phyloP scores from a whole-genome alignment of 305 asterid species.

The Fraxinus xanthoxyloides region DNA sequence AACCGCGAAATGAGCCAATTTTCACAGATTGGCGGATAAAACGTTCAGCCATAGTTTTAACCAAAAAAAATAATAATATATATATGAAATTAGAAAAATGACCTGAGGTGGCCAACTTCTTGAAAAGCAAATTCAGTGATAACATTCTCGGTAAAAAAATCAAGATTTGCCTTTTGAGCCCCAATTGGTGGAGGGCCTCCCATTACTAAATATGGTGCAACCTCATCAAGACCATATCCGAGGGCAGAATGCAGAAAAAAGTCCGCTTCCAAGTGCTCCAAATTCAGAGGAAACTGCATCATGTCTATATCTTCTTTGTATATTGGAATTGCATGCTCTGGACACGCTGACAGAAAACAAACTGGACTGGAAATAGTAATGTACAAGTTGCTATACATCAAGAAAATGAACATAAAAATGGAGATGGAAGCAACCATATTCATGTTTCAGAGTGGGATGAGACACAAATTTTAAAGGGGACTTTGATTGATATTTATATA shows the following conservation, averaged over 20 bases:
- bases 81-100: neutral
- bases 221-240: constrained; percentile 39
- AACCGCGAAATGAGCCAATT: neutral
- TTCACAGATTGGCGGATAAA: neutral
- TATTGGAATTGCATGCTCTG: constrained; percentile 7
- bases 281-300: constrained; percentile 37
- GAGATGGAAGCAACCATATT: neutral
- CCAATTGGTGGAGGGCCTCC: constrained; percentile 54
- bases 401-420: constrained; percentile 3
- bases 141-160: constrained; percentile 10
- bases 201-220: constrained; percentile 27
- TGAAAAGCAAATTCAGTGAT: constrained; percentile 36
- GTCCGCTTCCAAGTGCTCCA: constrained; percentile 49
- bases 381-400: neutral
- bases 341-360: constrained; percentile 21
- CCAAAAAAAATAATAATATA: no score
- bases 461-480: neutral
- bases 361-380: neutral
- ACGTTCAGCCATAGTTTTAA: neutral
- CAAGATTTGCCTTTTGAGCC: constrained; percentile 40
- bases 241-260: constrained; percentile 30
- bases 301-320: constrained; percentile 22
- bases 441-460: neutral
- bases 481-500: neutral
- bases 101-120: constrained; percentile 59